These are phyloP conservation scores for Solanum rostratum DNA, from an alignment of 257 asterid genomes.

Conservation along the genomic window DNA sequence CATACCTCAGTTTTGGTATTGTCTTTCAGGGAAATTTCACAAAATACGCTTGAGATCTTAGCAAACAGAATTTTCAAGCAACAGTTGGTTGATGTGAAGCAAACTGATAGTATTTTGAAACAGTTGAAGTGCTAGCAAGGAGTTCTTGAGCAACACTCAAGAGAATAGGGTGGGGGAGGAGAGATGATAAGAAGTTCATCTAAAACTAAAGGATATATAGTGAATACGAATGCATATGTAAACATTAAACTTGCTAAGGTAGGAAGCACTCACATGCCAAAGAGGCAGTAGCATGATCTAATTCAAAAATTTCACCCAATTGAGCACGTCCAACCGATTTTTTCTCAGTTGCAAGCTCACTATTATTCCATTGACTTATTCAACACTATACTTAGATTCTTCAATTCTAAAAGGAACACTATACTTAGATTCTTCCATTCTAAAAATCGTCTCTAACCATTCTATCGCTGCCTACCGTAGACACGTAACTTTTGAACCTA, in stretches of 20 bases:
- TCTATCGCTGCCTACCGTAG: not conserved
- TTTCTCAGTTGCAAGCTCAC: not conserved
- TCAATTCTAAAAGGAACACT: too few species aligned
- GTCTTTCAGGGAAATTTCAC: not conserved
- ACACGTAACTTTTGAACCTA: too few species aligned
- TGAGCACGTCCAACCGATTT: not conserved
- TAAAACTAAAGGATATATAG: not conserved
- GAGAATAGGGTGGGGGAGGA: not conserved
- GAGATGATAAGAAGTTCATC: not conserved
- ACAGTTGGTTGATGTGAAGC: not conserved
- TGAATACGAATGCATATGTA: not conserved
- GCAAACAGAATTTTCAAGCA: not conserved
- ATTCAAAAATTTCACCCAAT: not conserved
- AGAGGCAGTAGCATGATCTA: not conserved
- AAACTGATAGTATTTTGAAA: not conserved
- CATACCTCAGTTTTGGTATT: not conserved
- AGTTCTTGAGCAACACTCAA: not conserved
- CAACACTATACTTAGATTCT: too few species aligned
- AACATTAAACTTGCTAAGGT: not conserved
- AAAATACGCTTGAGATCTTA: not conserved
- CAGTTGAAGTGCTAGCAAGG: not conserved
- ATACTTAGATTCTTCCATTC: not conserved
- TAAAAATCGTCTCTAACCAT: not conserved
- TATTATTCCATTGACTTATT: too few species aligned
- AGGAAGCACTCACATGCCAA: not conserved